A percentile compares a stretch with the other conserved stretches of the same genome.
Conservation (phyloP, 371 early-diverging fungal species). For the Mortierella sp. region DNA sequence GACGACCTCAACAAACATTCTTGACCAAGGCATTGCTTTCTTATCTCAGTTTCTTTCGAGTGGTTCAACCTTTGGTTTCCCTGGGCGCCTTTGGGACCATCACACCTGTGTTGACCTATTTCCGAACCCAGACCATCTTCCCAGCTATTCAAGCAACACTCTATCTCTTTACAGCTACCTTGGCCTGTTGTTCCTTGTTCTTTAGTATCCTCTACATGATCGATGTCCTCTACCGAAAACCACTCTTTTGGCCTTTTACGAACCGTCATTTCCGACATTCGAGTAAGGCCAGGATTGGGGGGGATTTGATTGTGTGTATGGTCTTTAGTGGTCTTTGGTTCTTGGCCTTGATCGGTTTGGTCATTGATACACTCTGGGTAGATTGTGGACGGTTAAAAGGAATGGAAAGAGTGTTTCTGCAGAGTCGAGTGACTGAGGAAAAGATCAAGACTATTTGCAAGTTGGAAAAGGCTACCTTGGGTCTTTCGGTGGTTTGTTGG, state of each 20-base stretch:
- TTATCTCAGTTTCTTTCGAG: constrained; percentile 43
- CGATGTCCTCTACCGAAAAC: constrained; percentile 48
- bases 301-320: constrained; percentile 48
- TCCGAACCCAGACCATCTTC: constrained; percentile 46
- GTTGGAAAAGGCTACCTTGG: constrained; percentile 44
- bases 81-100: constrained; percentile 38
- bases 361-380: constrained; percentile 44
- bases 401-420: constrained; percentile 19
- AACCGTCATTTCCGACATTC: constrained; percentile 42
- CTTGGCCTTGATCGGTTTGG: constrained; percentile 34
- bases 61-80: constrained; percentile 42
- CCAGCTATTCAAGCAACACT: constrained; percentile 47
- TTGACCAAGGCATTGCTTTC: constrained; percentile 39
- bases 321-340: constrained; percentile 52
- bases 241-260: constrained; percentile 51
- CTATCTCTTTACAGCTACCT: constrained; percentile 40
- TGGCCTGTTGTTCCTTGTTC: constrained; percentile 44
- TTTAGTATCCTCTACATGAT: constrained; percentile 40
- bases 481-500: constrained; percentile 41
- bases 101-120: constrained; percentile 38
- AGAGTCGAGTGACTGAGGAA: constrained; percentile 8
- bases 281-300: constrained; percentile 40
- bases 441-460: constrained; percentile 30
- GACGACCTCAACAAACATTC: constrained; percentile 16
- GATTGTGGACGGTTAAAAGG: constrained; percentile 34